Evolutionary conservation across 2,329 filamentous ascomycete genomes (phyloP).

Genomic region (Colletotrichum plurivorum): DNA sequence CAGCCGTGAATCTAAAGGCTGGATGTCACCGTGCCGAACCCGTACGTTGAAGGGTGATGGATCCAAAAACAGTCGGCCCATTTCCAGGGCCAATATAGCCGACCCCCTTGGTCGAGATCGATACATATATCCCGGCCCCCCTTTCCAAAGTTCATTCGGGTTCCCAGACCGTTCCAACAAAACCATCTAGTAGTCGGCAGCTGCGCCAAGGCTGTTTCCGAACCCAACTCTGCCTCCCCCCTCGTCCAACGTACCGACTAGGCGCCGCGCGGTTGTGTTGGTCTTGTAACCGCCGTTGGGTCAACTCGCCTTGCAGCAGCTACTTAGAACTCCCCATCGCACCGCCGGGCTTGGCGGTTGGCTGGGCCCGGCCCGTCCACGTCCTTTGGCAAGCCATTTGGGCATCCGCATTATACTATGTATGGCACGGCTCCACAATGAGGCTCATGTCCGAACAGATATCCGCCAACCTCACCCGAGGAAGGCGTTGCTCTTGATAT

Average conservation of each 20-base stretch:
- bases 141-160: neutral
- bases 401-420: neutral
- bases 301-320: neutral
- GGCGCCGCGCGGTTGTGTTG: constrained; percentile 9
- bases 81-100: neutral
- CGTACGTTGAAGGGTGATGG: no score
- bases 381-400: no score
- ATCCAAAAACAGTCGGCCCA: no score
- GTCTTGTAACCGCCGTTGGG: neutral
- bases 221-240: constrained; percentile 8
- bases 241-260: neutral
- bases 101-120: neutral
- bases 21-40: no score
- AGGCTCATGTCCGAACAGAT: neutral
- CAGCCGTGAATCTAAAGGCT: no score
- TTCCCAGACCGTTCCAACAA: no score
- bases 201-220: constrained; percentile 10
- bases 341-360: constrained; percentile 18
- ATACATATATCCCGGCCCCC: neutral
- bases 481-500: no score
- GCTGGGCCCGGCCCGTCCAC: neutral
- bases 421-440: neutral
- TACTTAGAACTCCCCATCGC: neutral
- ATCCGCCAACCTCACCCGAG: no score
- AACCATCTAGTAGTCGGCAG: neutral